Conservation (phyloP, 768 basidiomycete species). For the Trametes meyenii region DNA sequence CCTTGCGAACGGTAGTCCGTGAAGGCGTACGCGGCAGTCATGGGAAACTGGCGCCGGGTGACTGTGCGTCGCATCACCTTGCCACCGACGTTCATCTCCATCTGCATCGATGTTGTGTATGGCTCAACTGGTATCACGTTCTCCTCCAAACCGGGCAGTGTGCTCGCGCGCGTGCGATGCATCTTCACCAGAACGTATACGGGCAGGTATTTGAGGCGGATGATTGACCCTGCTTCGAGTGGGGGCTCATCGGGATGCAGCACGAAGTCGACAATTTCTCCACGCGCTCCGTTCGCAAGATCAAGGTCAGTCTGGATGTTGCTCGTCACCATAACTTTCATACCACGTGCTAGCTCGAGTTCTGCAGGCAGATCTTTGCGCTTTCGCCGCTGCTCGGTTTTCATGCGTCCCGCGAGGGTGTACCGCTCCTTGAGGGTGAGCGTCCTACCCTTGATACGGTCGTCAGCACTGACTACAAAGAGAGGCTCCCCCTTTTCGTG, state of each 20-base stretch:
- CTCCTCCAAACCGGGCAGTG: slow-evolving; percentile 35
- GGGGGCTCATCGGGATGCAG: slow-evolving; percentile 36
- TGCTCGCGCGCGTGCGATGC: slow-evolving; percentile 29
- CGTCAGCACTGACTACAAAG: slow-evolving; percentile 36
- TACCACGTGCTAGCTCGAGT: slow-evolving; percentile 35
- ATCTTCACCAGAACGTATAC: slow-evolving; percentile 38
- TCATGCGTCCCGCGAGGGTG: slow-evolving; percentile 3
- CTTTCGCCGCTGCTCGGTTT: not conserved
- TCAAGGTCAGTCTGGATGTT: slow-evolving; percentile 47
- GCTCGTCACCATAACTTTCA: slow-evolving; percentile 43
- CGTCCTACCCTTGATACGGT: slow-evolving; percentile 25
- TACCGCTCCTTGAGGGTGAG: slow-evolving; percentile 22
- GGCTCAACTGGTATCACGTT: slow-evolving; percentile 38
- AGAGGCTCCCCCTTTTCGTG: slow-evolving; percentile 17
- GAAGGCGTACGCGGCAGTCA: slow-evolving; percentile 45
- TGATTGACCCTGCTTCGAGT: slow-evolving; percentile 14
- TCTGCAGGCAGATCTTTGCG: slow-evolving; percentile 18
- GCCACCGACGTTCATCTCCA: slow-evolving; percentile 11
- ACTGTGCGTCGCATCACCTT: slow-evolving; percentile 19
- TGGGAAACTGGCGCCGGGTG: slow-evolving; percentile 32
- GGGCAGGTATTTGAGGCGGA: slow-evolving; percentile 34
- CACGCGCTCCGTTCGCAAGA: slow-evolving; percentile 42
- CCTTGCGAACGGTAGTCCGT: slow-evolving; percentile 47
- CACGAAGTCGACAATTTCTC: slow-evolving; percentile 38
- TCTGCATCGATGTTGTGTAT: slow-evolving; percentile 22